Conservation (phyloP, 139 green algal species). For the Mesotaenium endlicherianum region DNA sequence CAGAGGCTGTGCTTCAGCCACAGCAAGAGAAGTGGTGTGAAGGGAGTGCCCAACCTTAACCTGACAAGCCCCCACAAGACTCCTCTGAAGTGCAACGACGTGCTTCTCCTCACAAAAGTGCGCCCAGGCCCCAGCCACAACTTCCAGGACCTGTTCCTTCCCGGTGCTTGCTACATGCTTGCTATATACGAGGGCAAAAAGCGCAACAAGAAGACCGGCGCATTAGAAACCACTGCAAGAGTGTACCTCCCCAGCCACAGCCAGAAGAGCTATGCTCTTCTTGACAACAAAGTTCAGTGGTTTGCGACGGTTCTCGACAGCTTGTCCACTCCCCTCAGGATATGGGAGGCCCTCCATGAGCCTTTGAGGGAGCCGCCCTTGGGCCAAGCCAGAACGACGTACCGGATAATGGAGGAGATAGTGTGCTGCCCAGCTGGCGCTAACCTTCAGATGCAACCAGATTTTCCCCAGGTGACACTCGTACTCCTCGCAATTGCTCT, state of each 20-base stretch:
- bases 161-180: background rate
- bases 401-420: too few relatives aligned
- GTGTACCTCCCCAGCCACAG: background rate
- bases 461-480: too few relatives aligned
- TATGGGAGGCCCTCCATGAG: conserved; percentile 21
- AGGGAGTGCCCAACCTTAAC: too few relatives aligned
- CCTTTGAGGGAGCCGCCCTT: background rate
- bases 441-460: too few relatives aligned
- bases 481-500: too few relatives aligned
- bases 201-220: background rate
- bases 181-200: background rate
- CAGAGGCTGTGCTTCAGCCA: background rate
- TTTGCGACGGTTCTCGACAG: conserved; percentile 6
- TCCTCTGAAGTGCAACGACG: too few relatives aligned
- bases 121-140: too few relatives aligned
- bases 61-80: too few relatives aligned
- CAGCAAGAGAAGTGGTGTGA: too few relatives aligned
- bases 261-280: background rate
- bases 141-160: background rate
- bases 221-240: background rate
- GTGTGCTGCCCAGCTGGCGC: too few relatives aligned
- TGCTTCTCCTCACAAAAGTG: too few relatives aligned
- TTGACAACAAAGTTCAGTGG: background rate
- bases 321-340: background rate
- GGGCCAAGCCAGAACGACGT: too few relatives aligned